Percentiles rank a stretch among this genome's conserved stretches.
Conservation (phyloP, 352 stramenopile genomes). For the Elongisporangium undulatum region DNA sequence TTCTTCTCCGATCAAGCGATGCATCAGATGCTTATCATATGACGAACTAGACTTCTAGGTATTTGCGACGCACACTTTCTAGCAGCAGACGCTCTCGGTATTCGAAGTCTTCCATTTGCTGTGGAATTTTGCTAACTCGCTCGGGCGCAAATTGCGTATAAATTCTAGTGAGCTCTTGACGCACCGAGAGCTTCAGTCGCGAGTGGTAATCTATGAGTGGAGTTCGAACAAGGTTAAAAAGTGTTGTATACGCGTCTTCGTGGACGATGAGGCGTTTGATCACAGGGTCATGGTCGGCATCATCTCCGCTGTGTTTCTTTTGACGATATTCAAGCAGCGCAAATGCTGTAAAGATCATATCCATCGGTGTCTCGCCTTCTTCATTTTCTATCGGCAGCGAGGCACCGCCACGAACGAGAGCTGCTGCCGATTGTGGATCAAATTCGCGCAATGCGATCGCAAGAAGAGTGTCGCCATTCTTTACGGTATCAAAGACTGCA, state of each 20-base stretch:
- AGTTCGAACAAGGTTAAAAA: slow-evolving; percentile 26
- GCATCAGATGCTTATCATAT: neutral
- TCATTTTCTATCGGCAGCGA: slow-evolving; percentile 27
- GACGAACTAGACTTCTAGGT: slow-evolving; percentile 6
- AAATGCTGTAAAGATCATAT: slow-evolving; percentile 27
- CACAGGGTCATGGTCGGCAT: neutral
- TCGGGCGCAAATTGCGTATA: slow-evolving; percentile 52
- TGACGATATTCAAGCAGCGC: slow-evolving; percentile 8
- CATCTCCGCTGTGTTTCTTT: slow-evolving; percentile 1
- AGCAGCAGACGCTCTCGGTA: slow-evolving; percentile 43
- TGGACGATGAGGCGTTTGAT: slow-evolving; percentile 10
- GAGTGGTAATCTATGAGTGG: slow-evolving; percentile 26
- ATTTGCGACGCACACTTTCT: slow-evolving; percentile 40
- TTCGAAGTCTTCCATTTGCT: slow-evolving; percentile 48
- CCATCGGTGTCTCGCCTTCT: slow-evolving; percentile 24
- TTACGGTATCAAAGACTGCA: slow-evolving; percentile 28
- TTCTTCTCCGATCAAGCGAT: neutral
- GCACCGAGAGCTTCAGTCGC: slow-evolving; percentile 10
- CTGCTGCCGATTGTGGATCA: slow-evolving; percentile 25
- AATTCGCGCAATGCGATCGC: slow-evolving; percentile 38
- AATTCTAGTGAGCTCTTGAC: slow-evolving; percentile 25
- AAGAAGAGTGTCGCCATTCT: slow-evolving; percentile 50
- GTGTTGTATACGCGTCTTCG: slow-evolving; percentile 15
- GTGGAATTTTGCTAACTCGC: slow-evolving; percentile 36
- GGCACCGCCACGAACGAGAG: slow-evolving; percentile 24